Evolutionary conservation across 108 stramenopile species (phyloP).

Genomic region (Discostella pseudostelligera): DNA sequence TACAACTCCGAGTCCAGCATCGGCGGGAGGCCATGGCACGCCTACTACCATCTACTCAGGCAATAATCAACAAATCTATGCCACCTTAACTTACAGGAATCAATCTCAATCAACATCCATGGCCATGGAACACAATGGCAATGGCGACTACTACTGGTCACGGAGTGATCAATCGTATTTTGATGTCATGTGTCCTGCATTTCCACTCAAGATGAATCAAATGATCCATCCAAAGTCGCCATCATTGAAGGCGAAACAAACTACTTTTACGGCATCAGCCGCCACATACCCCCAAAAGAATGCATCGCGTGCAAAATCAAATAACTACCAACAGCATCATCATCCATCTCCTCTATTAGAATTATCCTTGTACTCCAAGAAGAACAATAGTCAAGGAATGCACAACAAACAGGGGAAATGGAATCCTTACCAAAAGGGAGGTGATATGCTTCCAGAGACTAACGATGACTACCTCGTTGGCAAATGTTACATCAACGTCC

Average conservation of each 20-base stretch:
- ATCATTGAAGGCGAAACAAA: conserved; percentile 4
- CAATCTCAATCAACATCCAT: conserved; percentile 65
- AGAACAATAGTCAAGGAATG: conserved; percentile 1
- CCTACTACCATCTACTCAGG: conserved; percentile 11
- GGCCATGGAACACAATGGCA: conserved; percentile 46
- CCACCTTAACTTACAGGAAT: conserved; percentile 57
- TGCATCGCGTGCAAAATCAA: neutral
- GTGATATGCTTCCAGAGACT: conserved; percentile 1
- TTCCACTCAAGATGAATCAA: conserved; percentile 11
- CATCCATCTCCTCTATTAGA: conserved; percentile 51
- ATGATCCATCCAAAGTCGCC: neutral
- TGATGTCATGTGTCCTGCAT: conserved; percentile 67
- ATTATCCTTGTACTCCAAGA: conserved; percentile 41
- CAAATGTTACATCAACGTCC: conserved; percentile 65
- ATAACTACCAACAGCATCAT: conserved; percentile 40
- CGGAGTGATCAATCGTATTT: conserved; percentile 75
- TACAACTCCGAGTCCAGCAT: conserved; percentile 28
- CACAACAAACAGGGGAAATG: conserved; percentile 8
- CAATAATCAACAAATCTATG: conserved; percentile 44
- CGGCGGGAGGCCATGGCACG: conserved; percentile 24
- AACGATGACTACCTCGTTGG: conserved; percentile 65
- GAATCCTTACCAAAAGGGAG: conserved; percentile 28
- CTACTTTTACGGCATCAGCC: neutral
- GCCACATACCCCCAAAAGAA: neutral
- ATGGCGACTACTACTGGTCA: conserved; percentile 59